Conservation (phyloP, 2,329 filamentous ascomycete genomes). For the Fusarium avenaceum region DNA sequence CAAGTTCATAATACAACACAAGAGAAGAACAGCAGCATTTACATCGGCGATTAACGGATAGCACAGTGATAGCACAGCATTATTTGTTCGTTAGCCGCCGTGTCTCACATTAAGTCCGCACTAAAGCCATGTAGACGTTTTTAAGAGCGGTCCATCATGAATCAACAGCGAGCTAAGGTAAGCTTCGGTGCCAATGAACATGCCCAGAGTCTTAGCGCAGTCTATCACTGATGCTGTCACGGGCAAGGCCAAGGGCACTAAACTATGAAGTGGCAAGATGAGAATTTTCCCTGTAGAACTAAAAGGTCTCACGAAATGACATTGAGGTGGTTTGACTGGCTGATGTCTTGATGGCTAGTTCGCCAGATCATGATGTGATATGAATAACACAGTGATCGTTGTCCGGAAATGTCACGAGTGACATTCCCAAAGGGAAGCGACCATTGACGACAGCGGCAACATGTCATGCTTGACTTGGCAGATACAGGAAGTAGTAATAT, state of each 20-base stretch:
- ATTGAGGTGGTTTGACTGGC: neutral
- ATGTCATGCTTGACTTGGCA: neutral
- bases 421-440: neutral
- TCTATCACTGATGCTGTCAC: neutral
- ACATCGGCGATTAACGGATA: neutral
- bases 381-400: constrained; percentile 1
- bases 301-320: neutral
- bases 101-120: constrained; percentile 5
- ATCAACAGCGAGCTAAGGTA: neutral
- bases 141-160: constrained; percentile 4
- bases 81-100: constrained; percentile 16
- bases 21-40: neutral
- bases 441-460: neutral
- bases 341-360: neutral
- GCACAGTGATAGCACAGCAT: neutral
- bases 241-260: neutral
- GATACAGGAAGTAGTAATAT: neutral
- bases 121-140: constrained; percentile 13
- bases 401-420: neutral
- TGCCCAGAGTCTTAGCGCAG: neutral
- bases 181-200: neutral
- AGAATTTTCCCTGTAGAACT: neutral
- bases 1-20: neutral
- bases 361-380: neutral
- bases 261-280: neutral